phyloP scores from a whole-genome alignment of 73 alveolate genomes.

The Breviolum minutum region DNA sequence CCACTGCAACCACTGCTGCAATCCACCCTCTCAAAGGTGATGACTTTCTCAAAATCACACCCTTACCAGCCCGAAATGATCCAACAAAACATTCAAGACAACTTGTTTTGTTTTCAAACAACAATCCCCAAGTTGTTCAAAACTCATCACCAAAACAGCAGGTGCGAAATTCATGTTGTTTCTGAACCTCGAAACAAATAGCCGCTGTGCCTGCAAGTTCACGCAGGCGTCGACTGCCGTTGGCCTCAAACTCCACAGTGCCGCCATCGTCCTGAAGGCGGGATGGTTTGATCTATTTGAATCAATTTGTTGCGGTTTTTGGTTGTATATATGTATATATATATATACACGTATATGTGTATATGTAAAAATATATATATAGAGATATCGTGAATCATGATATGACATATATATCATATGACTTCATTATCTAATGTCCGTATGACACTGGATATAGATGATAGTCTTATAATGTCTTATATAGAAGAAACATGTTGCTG shows the following conservation, averaged over 20 bases:
- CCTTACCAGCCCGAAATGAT: too few relatives aligned
- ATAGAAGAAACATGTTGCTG: too few relatives aligned
- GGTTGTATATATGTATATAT: not conserved
- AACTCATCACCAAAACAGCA: not conserved
- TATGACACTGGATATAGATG: too few relatives aligned
- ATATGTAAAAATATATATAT: not conserved
- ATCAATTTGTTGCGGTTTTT: not conserved
- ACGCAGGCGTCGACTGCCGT: not conserved
- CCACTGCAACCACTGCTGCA: too few relatives aligned
- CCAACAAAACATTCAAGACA: too few relatives aligned
- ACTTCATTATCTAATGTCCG: too few relatives aligned
- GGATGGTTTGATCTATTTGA: not conserved
- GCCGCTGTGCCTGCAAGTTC: not conserved
- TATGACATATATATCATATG: too few relatives aligned
- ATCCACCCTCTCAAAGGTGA: too few relatives aligned
- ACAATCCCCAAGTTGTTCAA: not conserved
- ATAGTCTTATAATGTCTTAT: too few relatives aligned
- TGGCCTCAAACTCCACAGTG: slow-evolving; percentile 24
- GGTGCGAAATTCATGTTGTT: not conserved
- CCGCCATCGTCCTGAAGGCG: not conserved
- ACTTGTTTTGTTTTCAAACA: not conserved
- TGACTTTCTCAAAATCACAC: too few relatives aligned
- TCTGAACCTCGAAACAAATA: not conserved
- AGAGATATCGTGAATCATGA: too few relatives aligned
- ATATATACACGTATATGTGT: not conserved